Base-by-base conservation (phyloP, 2,329 filamentous ascomycete species). In the Ophiostoma sp. region DNA sequence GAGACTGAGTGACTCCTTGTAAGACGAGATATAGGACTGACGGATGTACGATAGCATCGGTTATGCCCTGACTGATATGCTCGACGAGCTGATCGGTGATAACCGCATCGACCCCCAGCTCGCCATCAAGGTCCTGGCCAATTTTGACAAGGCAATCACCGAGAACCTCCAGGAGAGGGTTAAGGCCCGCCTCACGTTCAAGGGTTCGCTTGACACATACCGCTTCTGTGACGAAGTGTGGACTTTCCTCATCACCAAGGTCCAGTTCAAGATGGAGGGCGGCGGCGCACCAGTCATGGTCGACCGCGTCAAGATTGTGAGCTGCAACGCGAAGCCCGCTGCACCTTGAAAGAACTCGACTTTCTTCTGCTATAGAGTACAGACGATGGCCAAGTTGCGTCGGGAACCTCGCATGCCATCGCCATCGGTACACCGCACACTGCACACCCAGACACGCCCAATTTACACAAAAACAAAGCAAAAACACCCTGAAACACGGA, bases 181-280 rank as follows among this genome's bases (percentile, higher is more conserved):
- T 74, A 96, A 96, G 81, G 87, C 92, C 38, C 87, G 94, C 65
- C 81, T 98, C 77, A 91, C 89, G 3, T 99, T 99, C 84, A 99
- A 99, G 94, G 95, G 95, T 64, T 95, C 96, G 76, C 88, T 99
- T 72, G 93, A 98, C 78, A 98, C 95, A 16, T 99, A 99, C 82
- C 90, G 95, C 74, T 99, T 99, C 85, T 99, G 95, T 82, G 95
- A 99, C 80, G 95, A 99, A 81, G 95, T 99, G 69, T 99, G 95
- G 95, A 99, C 95, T 1, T 99, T 99, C 79, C 86, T 99, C 69
- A 96, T 99, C 80, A 97, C 97, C 80, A 95, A 98, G 73, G 93
- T 98, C 68, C 93, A 89, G n/a, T 98, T 99, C 82, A 99, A 99
- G 81, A 89, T 98, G 81, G 94, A 98, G 74, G 92, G 90, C 66